Evolutionary conservation across 2,329 filamentous ascomycete species (phyloP), one percentile per base, ranked within the genome.

Genomic region (Clonostachys rhizophaga): DNA sequence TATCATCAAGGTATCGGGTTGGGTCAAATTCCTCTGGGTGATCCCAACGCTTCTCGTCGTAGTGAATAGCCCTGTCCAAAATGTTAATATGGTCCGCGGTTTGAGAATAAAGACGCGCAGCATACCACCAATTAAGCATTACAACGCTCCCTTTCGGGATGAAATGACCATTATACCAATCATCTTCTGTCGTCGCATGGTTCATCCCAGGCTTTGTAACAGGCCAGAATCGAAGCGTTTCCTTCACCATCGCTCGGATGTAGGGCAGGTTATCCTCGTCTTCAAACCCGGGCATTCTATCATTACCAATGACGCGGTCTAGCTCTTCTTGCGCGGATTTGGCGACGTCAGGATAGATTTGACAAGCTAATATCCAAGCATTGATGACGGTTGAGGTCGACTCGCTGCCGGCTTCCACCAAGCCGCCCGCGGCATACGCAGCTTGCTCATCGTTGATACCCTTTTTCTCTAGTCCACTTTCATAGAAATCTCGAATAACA

Each of bases 201-300:
- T 70, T 68, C 3, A 68, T 58, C 9, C 65, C 59, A 9, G 69
- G 48, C 11, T 65, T 62, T 0, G 58, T 55, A 1, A 64, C 63
- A 2, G 73, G 70, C 55, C 71, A 68, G 72, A 73, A 77, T 6
- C 74, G 62, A 39, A 72, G 55, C 12, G 56, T 60, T 52, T 78
- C 74, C 47, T 76, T 75, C 43, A 75, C 59, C 17, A 67, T 61
- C 33, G 63, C 66, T n/a, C 65, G 58, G n/a, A 75, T 62, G 49
- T 76, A 77, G 0, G 69, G 73, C 6, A 76, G 57, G 14, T 65
- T 54, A 6, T 57, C 52, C 46, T 61, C 58, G 54, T 76, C 72
- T 3, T 66, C 58, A 52, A 67, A 62, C 13, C 55, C 61, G 0
- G 72, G 73, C 6, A 71, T 44, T 2, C 72, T 59, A 40, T 68